Evolutionary conservation across 768 basidiomycete genomes (phyloP).

Genomic region (Pleurotus citrinopileatus): DNA sequence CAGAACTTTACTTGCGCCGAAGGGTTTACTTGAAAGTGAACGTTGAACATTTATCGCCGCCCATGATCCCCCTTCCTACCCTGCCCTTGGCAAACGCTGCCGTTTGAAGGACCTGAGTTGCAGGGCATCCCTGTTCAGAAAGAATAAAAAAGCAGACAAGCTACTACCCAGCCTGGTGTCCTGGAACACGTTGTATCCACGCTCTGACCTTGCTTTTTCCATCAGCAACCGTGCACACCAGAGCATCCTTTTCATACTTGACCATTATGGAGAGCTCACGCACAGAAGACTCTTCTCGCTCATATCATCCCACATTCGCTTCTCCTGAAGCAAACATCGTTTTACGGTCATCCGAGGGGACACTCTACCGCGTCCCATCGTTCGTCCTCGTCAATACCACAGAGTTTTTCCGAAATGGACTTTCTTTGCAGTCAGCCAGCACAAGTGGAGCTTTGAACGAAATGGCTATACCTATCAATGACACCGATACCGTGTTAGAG

Average conservation of each 20-base stretch:
- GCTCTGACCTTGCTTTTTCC: background rate
- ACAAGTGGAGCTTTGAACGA: constrained; percentile 1
- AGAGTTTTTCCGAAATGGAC: constrained; percentile 32
- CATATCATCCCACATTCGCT: constrained; percentile 31
- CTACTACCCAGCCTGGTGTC: background rate
- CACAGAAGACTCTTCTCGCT: constrained; percentile 3
- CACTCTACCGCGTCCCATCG: constrained; percentile 46
- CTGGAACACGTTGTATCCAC: background rate
- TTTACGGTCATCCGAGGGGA: constrained; percentile 42
- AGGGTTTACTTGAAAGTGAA: too few species aligned
- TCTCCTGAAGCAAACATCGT: constrained; percentile 32
- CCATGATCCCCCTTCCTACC: background rate
- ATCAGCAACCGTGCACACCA: background rate
- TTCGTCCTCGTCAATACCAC: constrained; percentile 25
- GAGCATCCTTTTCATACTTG: background rate
- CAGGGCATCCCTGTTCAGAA: background rate
- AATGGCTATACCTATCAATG: constrained; percentile 24
- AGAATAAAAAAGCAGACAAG: too few species aligned
- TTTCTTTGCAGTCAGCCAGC: constrained; percentile 13
- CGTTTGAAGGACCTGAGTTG: background rate
- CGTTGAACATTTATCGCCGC: too few species aligned
- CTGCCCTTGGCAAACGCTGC: background rate
- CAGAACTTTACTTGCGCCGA: too few species aligned
- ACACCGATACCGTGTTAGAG: constrained; percentile 32
- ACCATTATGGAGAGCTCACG: constrained; percentile 7